phyloP scores from a whole-genome alignment of 108 stramenopile genomes.

The Cylindrotheca closterium region DNA sequence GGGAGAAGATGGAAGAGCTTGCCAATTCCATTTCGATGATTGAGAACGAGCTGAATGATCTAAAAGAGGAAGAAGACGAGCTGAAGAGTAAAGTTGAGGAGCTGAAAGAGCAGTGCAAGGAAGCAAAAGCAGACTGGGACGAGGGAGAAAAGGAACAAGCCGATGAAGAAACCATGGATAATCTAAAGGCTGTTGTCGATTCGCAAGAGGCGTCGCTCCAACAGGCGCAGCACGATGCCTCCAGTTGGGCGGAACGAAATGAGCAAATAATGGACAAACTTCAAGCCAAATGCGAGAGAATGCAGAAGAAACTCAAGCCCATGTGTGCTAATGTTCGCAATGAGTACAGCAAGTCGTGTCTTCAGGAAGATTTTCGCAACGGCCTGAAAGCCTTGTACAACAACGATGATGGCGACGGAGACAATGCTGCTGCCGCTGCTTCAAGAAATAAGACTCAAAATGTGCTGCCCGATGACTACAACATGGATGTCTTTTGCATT shows the following conservation, averaged over 20 bases:
- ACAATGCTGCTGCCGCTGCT: neutral
- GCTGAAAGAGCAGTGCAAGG: conserved; percentile 17
- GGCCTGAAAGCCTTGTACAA: conserved; percentile 40
- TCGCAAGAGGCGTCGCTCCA: no score
- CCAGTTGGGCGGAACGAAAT: neutral
- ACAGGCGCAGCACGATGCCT: neutral
- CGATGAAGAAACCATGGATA: neutral
- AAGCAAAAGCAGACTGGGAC: conserved; percentile 12
- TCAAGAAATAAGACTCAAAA: conserved; percentile 1
- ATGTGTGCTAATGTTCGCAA: conserved; percentile 42
- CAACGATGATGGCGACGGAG: conserved; percentile 30
- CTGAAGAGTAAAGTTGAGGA: conserved; percentile 31
- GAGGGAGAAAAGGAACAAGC: conserved; percentile 13
- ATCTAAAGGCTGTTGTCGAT: neutral
- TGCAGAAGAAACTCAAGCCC: conserved; percentile 36
- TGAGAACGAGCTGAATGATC: conserved; percentile 20
- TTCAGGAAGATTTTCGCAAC: conserved; percentile 42
- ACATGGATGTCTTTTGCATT: conserved; percentile 44
- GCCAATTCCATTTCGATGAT: conserved; percentile 9
- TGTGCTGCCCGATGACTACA: conserved; percentile 40
- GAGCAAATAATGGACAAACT: neutral
- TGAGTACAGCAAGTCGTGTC: conserved; percentile 42
- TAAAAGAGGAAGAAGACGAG: conserved; percentile 32
- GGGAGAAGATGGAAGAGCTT: conserved; percentile 48
- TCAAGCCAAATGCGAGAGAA: conserved; percentile 12